Conservation (phyloP, 768 basidiomycete genomes). For the Tulasnella sp. region DNA sequence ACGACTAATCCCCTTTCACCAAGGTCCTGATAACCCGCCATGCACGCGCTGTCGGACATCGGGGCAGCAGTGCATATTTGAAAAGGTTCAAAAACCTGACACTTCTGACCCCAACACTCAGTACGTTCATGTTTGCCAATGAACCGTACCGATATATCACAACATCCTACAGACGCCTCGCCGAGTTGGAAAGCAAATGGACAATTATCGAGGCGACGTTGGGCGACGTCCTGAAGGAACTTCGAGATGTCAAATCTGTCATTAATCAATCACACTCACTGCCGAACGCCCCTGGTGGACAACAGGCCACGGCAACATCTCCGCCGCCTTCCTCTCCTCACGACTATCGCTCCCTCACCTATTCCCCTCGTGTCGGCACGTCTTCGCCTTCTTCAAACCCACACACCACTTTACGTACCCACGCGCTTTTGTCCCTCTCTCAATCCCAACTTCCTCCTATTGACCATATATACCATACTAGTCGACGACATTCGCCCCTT, state of each 20-base stretch:
- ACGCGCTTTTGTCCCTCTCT: neutral
- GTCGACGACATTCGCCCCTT: neutral
- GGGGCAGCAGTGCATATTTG: conserved; percentile 17
- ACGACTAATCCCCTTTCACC: conserved; percentile 3
- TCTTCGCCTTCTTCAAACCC: neutral
- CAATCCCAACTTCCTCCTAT: conserved; percentile 3
- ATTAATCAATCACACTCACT: neutral
- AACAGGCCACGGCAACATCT: no score
- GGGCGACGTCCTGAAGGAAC: conserved; percentile 17
- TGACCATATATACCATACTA: conserved; percentile 3
- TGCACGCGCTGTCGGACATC: conserved; percentile 19
- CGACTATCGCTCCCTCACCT: neutral
- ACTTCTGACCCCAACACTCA: conserved; percentile 14
- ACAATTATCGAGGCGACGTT: conserved; percentile 15
- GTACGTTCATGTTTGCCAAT: conserved; percentile 5
- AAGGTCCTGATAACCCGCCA: conserved; percentile 19
- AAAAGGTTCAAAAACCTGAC: conserved; percentile 18
- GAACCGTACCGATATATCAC: neutral
- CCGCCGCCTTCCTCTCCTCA: conserved; percentile 7
- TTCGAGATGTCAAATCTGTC: conserved; percentile 11
- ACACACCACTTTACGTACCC: neutral
- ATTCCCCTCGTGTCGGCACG: neutral
- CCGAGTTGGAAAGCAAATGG: conserved; percentile 17
- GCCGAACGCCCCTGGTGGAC: no score
- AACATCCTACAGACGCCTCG: conserved; percentile 8